These are phyloP conservation scores for Schizophyllum amplum DNA, from an alignment of 1,284 basidiomycete species.

Conservation along the genomic window DNA sequence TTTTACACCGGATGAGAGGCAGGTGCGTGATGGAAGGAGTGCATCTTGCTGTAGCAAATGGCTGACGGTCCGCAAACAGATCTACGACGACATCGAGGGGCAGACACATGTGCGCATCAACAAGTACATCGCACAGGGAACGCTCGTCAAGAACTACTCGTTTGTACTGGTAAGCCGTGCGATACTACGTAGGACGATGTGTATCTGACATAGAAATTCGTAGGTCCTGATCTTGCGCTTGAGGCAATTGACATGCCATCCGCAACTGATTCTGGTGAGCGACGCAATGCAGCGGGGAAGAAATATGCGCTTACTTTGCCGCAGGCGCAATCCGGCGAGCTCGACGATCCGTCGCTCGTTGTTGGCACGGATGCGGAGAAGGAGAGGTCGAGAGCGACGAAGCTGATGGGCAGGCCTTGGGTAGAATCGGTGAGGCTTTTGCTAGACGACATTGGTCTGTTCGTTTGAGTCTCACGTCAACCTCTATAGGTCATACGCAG, in stretches of 20 bases:
- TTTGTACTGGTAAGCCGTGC: background rate
- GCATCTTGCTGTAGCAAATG: too few relatives aligned
- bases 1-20: slow-evolving; percentile 55
- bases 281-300: too few relatives aligned
- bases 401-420: slow-evolving; percentile 47
- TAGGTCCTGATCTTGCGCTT: slow-evolving; percentile 63
- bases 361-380: slow-evolving; percentile 41
- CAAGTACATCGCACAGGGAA: slow-evolving; percentile 47
- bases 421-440: slow-evolving; percentile 41
- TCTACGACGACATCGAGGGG: slow-evolving; percentile 55
- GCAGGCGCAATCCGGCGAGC: slow-evolving; percentile 33
- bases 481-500: slow-evolving; percentile 15
- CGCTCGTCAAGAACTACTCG: slow-evolving; percentile 50
- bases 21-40: slow-evolving; percentile 30
- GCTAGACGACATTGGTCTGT: too few relatives aligned
- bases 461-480: too few relatives aligned
- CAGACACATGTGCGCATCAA: slow-evolving; percentile 45
- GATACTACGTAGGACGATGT: too few relatives aligned
- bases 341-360: slow-evolving; percentile 41
- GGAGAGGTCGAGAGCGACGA: slow-evolving; percentile 47
- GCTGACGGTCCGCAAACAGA: slow-evolving; percentile 23
- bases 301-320: too few relatives aligned
- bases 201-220: background rate
- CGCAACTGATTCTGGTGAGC: slow-evolving; percentile 52
- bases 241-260: slow-evolving; percentile 60